Percentiles rank a stretch among this genome's conserved stretches.
phyloP scores from a whole-genome alignment of 768 basidiomycete species.

The Lentinula sp. region DNA sequence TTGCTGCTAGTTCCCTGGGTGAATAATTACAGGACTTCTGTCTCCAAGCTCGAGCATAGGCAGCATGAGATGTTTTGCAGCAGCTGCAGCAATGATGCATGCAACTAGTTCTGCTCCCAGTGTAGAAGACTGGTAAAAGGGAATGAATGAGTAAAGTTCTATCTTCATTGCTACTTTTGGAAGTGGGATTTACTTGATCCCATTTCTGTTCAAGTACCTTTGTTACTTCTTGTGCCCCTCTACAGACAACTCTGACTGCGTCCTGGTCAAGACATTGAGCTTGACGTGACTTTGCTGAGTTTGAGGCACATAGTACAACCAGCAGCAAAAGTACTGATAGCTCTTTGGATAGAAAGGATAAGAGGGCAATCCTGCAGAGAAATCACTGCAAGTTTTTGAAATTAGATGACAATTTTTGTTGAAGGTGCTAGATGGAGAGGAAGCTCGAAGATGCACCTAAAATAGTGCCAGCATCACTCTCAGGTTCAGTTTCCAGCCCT shows the following conservation, averaged over 20 bases:
- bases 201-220: slow-evolving; percentile 43
- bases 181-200: slow-evolving; percentile 20
- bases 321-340: slow-evolving; percentile 68
- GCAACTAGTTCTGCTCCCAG: slow-evolving; percentile 40
- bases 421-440: neutral
- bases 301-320: slow-evolving; percentile 68
- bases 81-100: slow-evolving; percentile 43
- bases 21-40: slow-evolving; percentile 67
- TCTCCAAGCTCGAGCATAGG: slow-evolving; percentile 52
- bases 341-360: slow-evolving; percentile 47
- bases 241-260: slow-evolving; percentile 54
- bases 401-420: slow-evolving; percentile 20
- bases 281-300: slow-evolving; percentile 54
- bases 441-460: slow-evolving; percentile 13
- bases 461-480: slow-evolving; percentile 13
- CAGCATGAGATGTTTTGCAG: slow-evolving; percentile 49
- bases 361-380: slow-evolving; percentile 66
- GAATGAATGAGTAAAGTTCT: neutral
- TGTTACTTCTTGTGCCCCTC: slow-evolving; percentile 51
- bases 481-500: slow-evolving; percentile 15
- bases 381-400: neutral
- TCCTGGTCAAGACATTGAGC: slow-evolving; percentile 43
- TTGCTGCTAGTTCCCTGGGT: slow-evolving; percentile 57
- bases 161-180: neutral
- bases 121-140: slow-evolving; percentile 31